Evolutionary conservation across 2,329 filamentous ascomycete species (phyloP), one percentile per base, ranked within the genome.

Genomic region (Fusarium metavorans): DNA sequence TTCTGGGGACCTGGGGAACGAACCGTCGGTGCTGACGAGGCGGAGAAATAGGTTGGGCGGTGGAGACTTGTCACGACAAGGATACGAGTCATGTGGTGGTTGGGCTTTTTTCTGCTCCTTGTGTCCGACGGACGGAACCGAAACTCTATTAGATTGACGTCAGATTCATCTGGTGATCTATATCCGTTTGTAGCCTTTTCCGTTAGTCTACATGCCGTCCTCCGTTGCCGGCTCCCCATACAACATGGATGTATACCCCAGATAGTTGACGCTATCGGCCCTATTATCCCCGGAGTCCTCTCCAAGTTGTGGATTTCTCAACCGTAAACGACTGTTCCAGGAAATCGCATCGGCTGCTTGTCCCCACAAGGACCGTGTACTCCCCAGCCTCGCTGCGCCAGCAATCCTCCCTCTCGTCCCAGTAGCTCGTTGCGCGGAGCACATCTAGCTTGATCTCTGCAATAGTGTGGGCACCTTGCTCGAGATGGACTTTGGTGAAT

Each of bases 401-500:
- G 70, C 76, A 80, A 23, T 78, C 78, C 67, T 82, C 80, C 45
- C 80, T 81, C 74, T 85, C 84, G 60, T 82, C 81, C 84, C 84
- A 86, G 76, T 84, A 75, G 25, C 72, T 73, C 14, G 72, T 73
- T 10, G 72, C 70, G 1, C 67, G 67, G 30, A 68, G n/a, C 37
- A 77, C 68, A 63, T 84, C 81, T 14, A 85, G 34, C 25, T 62
- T 67, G 5, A 84, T 77, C 32, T 76, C 68, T 2, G 80, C 81
- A 4, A 71, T 74, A 41, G 77, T 78, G 60, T 78, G 81, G 57
- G 83, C 81, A 3, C 83, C 82, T 0, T 83, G 75, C 39, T 83
- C 76, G 14, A 87, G 73, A 27, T 80, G 76, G 11, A 85, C 82
- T 67, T 87, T 87, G 23, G 81, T 72, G 66, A 87, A 87, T 5